These are phyloP conservation scores for Trichaptum fuscoviolaceum DNA, from an alignment of 768 basidiomycete genomes.

Conservation along the genomic window DNA sequence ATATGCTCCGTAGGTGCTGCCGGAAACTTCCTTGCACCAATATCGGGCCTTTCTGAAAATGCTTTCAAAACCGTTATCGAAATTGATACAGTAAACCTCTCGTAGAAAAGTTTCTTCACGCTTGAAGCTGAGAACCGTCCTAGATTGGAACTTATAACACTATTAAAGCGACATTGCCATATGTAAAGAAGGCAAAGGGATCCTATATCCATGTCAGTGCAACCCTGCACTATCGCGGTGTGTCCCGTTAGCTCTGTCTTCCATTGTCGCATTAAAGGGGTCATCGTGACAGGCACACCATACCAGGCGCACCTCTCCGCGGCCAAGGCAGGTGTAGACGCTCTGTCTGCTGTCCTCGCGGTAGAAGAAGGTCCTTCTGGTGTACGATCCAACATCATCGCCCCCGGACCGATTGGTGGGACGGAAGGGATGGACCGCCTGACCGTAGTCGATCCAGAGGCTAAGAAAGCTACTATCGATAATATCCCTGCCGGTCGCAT, in stretches of 20 bases:
- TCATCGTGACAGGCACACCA: conserved; percentile 50
- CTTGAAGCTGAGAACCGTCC: neutral
- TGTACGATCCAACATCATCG: conserved; percentile 84
- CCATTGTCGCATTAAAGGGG: neutral
- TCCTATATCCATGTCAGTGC: conserved; percentile 88
- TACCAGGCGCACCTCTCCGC: conserved; percentile 93
- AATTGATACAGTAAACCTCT: conserved; percentile 73
- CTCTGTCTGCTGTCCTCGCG: conserved; percentile 78
- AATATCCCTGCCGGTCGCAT: conserved; percentile 39
- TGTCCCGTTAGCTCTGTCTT: conserved; percentile 12
- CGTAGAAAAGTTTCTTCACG: neutral
- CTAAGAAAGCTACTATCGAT: conserved; percentile 8
- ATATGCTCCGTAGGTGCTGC: conserved; percentile 62
- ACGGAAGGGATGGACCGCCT: conserved; percentile 77
- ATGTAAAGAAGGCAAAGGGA: conserved; percentile 68
- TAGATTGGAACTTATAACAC: conserved; percentile 93
- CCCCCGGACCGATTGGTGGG: conserved; percentile 74
- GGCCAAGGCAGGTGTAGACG: conserved; percentile 93
- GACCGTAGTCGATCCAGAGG: conserved; percentile 11
- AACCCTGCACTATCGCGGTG: conserved; percentile 80
- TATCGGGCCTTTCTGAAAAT: conserved; percentile 78
- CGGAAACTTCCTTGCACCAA: conserved; percentile 92
- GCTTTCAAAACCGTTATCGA: conserved; percentile 91
- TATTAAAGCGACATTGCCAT: conserved; percentile 81
- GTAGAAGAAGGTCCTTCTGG: conserved; percentile 94